Percentiles rank a stretch among this genome's conserved stretches.
Conservation (phyloP, 768 basidiomycete species). For the Mycena sanguinolenta region DNA sequence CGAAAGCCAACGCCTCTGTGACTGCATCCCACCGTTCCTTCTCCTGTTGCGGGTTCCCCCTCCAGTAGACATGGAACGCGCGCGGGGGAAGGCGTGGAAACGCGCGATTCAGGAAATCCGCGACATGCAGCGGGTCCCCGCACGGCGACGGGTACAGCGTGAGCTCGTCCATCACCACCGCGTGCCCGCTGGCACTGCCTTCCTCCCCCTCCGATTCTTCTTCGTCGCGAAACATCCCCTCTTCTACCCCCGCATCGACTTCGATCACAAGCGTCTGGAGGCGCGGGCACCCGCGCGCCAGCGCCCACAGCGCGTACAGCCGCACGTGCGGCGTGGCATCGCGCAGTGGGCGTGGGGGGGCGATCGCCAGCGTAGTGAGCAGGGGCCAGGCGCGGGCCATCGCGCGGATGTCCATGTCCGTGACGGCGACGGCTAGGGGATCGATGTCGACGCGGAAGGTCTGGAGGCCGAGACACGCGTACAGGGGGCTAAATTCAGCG, state of each 20-base stretch:
- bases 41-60: slow-evolving; percentile 1
- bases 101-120: slow-evolving; percentile 28
- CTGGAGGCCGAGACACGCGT: slow-evolving; percentile 29
- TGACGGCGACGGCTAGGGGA: slow-evolving; percentile 15
- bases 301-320: slow-evolving; percentile 32
- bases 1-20: background rate
- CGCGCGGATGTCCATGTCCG: slow-evolving; percentile 26
- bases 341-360: slow-evolving; percentile 12
- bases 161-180: slow-evolving; percentile 24
- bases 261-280: slow-evolving; percentile 27
- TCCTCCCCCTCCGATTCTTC: too few species aligned
- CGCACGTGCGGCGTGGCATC: background rate
- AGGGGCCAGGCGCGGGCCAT: slow-evolving; percentile 35
- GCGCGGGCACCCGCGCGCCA: slow-evolving; percentile 26
- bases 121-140: slow-evolving; percentile 30
- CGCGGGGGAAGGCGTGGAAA: slow-evolving; percentile 22
- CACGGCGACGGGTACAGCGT: slow-evolving; percentile 33
- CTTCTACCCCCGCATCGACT: slow-evolving; percentile 32
- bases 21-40: slow-evolving; percentile 23
- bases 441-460: slow-evolving; percentile 34
- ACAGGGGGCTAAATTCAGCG: slow-evolving; percentile 27
- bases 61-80: slow-evolving; percentile 28
- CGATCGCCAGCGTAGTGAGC: slow-evolving; percentile 16
- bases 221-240: slow-evolving; percentile 12
- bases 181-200: background rate